Evolutionary conservation across 352 stramenopile genomes (phyloP).

Genomic region (Phytophthora megakarya): DNA sequence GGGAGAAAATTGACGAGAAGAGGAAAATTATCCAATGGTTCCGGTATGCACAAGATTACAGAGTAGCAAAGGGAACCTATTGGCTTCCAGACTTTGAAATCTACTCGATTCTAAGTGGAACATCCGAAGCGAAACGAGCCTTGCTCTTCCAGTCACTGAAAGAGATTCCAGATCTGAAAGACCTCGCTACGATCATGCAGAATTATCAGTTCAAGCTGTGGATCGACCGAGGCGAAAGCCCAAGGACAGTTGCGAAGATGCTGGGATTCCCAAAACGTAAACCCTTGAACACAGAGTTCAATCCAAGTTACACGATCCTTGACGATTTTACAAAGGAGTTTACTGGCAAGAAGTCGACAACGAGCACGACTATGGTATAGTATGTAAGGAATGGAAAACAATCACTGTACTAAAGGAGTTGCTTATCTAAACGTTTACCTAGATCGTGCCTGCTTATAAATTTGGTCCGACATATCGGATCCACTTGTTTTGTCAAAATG

Average conservation of each 20-base stretch:
- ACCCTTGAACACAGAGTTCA: background rate
- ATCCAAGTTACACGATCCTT: background rate
- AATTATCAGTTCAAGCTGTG: background rate
- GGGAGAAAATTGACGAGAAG: background rate
- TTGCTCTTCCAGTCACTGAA: background rate
- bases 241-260: background rate
- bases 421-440: no score
- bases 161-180: background rate
- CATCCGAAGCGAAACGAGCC: background rate
- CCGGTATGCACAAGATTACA: background rate
- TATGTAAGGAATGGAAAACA: no score
- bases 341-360: background rate
- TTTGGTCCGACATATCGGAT: no score
- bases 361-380: background rate
- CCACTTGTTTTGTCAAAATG: no score
- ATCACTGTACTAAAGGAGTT: no score
- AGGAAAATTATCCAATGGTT: slow-evolving; percentile 2
- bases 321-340: background rate
- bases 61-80: background rate
- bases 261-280: background rate
- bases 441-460: no score
- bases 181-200: background rate
- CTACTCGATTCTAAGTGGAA: background rate
- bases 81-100: background rate
- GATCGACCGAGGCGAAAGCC: background rate